Evolutionary conservation across 1,284 basidiomycete species (phyloP), one percentile per base, ranked within the genome.

Genomic region (Vanrija sp.): DNA sequence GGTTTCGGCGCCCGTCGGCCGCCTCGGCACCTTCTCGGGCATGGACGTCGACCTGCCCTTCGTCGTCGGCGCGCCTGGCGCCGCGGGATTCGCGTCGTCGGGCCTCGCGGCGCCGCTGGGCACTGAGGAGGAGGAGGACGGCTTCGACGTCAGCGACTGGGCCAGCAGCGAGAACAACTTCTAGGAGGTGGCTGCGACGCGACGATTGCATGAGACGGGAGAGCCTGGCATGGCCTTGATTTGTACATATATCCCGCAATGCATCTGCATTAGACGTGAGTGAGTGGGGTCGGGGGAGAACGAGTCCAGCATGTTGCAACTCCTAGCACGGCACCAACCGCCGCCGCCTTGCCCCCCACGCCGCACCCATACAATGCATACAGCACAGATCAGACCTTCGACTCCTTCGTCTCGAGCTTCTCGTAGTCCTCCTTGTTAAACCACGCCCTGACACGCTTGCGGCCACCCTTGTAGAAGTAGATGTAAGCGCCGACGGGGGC

Each of bases 401-500:
- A 20, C 38, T 39, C 38, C 19, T 18, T n/a, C n/a, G 19, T 10
- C 38, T 39, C 38, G 19, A 54, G 35, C 53, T 49, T 54, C 47
- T 54, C 53, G 20, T 54, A 54, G 6, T 39, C 23, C 10, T 14
- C 7, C 18, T 6, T 10, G 24, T 16, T 10, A 19, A 8, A 10
- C 38, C 3, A 4, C 12, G 23, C 20, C 43, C 49, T 19, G 19
- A 64, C 27, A 48, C 56, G 51, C 60, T 69, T 62, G 25, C 62
- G 65, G 12, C 71, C 68, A 3, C 71, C 70, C 1, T 59, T 56
- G 51, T 68, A 71, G 45, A 84, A 75, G 73, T 80, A 84, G 54
- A 81, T 66, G 60, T 85, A 84, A n/a, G 81, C 68, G 12, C 70
- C 81, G n/a, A 76, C 78, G 22, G 80, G 72, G 31, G 80, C 68